Base-by-base conservation (phyloP, 1,284 basidiomycete genomes). In the Trichosporon faecale region DNA sequence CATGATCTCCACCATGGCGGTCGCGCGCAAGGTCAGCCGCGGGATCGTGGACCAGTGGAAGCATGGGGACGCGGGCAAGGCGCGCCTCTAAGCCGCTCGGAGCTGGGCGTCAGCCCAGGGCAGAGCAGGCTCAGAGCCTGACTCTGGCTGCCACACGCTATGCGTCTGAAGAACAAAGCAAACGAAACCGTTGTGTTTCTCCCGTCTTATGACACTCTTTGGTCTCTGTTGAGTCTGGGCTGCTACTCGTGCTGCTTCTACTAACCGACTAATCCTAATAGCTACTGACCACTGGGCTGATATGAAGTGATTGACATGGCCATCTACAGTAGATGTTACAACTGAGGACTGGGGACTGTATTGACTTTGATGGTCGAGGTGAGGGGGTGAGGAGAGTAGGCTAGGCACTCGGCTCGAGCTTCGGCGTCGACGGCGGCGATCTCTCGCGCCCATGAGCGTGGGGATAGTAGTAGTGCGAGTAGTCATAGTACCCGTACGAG, bases 1-100 rank as follows among this genome's bases (percentile, higher is more conserved):
- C 0, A 85, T 85, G 84, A 78, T 86, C 65, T 84, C 85, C 7
- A 77, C 74, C 25, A 77, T 79, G 78, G 72, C 76, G 12, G 69
- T 75, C 21, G 72, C 71, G 31, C 65, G 70, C 63, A 72, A 70
- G 70, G 69, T 76, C 2, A 69, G 67, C 21, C 65, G 71, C 14
- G 68, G 68, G 11, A 40, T 71, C 25, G 65, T 70, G 7, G 66
- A 61, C 29, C 57, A 61, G 57, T 61, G 57, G 57, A 61, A 61
- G 57, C n/a, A 37, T 23, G 29, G 57, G 3, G 27, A 29, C 4
- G 27, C 57, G 4, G 57, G 29, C 6, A 31, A 21, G 27, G 57
- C 57, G 16, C 14, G 57, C 2, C 57, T 61, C 6, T 61, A 23
- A 31, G 23, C 21, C 23, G 21, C 52, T 4, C 11, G 7, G 55